phyloP scores from a whole-genome alignment of 2,329 filamentous ascomycete genomes.

The Chalara sp. region DNA sequence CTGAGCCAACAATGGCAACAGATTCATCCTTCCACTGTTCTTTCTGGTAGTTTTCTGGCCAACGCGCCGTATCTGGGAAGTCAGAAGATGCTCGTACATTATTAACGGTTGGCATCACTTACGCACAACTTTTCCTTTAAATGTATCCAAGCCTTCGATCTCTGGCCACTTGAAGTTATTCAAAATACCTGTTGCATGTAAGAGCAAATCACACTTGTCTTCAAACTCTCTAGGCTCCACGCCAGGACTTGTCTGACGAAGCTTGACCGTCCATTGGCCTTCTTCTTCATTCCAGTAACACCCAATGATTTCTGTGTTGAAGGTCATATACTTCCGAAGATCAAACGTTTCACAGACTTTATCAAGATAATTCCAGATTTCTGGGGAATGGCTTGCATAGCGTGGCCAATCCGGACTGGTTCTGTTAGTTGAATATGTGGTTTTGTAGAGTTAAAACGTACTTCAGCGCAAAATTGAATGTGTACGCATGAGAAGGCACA shows the following conservation, averaged over 20 bases:
- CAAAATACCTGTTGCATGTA: constrained; percentile 21
- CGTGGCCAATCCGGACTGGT: constrained; percentile 40
- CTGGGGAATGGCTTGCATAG: constrained; percentile 40
- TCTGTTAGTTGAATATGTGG: no score
- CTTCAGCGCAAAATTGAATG: constrained; percentile 36
- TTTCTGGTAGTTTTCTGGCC: constrained; percentile 30
- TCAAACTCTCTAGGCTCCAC: constrained; percentile 12
- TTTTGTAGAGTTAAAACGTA: constrained; percentile 38
- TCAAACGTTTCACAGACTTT: constrained; percentile 41
- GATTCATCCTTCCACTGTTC: constrained; percentile 35
- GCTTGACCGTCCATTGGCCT: constrained; percentile 42
- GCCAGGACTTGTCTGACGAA: constrained; percentile 29
- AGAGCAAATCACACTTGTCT: constrained; percentile 18
- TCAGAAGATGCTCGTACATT: no score
- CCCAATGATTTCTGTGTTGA: constrained; percentile 39
- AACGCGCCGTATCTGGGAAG: constrained; percentile 45
- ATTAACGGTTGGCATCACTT: no score
- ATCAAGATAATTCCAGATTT: constrained; percentile 35
- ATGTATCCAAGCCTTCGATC: constrained; percentile 38
- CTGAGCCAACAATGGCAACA: constrained; percentile 48
- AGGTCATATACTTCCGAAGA: constrained; percentile 44
- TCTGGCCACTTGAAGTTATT: constrained; percentile 36
- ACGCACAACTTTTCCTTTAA: constrained; percentile 29
- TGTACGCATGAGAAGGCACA: constrained; percentile 21
- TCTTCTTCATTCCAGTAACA: constrained; percentile 41